Conservation (phyloP, 1,284 basidiomycete species). For the Rhodotorula mucilaginosa region DNA sequence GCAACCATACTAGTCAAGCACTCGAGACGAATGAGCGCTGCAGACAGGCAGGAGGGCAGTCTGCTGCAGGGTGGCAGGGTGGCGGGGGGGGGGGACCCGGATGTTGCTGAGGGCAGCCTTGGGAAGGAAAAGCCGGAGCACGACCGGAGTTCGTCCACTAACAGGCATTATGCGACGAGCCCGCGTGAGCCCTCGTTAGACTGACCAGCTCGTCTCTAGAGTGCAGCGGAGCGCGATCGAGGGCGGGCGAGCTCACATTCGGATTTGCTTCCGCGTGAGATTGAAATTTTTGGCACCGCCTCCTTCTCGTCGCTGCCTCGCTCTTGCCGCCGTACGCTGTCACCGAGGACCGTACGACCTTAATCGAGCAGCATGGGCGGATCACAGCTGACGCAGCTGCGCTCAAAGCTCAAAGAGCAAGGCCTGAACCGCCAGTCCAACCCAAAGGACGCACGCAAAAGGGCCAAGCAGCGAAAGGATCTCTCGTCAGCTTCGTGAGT, state of each 20-base stretch:
- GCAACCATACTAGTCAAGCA: no score
- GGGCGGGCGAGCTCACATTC: neutral
- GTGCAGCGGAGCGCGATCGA: no score
- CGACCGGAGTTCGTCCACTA: no score
- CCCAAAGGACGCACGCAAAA: slow-evolving; percentile 63
- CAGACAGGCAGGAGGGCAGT: neutral
- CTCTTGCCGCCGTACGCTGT: neutral
- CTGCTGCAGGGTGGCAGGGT: neutral
- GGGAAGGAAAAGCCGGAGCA: no score
- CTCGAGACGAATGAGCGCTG: neutral
- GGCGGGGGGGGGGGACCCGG: no score
- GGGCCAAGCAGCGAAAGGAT: slow-evolving; percentile 48
- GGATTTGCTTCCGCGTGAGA: neutral
- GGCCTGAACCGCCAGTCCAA: slow-evolving; percentile 64
- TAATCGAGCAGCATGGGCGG: slow-evolving; percentile 57
- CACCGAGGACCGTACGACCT: slow-evolving; percentile 48
- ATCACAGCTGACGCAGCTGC: slow-evolving; percentile 82
- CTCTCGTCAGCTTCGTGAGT: slow-evolving; percentile 46
- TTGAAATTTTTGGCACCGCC: neutral
- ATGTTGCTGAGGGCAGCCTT: no score
- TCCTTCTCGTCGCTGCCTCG: neutral
- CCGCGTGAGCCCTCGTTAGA: no score
- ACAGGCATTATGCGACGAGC: no score
- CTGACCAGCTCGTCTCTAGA: no score
- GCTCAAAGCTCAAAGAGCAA: slow-evolving; percentile 71